Base-by-base conservation (phyloP, 768 basidiomycete species). In the Phanerochaete carnosa region DNA sequence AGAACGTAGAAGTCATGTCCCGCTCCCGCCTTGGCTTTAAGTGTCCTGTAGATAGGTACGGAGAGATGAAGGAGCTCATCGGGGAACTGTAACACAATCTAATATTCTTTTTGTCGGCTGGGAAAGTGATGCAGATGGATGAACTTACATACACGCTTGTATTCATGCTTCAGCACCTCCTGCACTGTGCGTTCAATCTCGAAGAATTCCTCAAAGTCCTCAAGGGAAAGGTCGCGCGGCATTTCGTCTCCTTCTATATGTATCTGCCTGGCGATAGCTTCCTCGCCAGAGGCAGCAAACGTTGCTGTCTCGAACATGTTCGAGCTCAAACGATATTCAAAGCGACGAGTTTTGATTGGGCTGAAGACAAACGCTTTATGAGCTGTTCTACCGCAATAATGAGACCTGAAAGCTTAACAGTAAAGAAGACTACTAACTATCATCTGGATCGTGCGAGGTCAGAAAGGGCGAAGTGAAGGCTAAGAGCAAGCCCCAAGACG, bases 1-100 rank as follows among this genome's bases (percentile, higher is more conserved):
- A 98, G 80, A 4, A 97, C 89, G 71, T 94, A 96, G 25, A 93
- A 76, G 66, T 95, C 89, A 54, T 76, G 77, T 22, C 51, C 71
- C 1, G 72, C 73, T 19, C 79, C 76, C 25, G 86, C 70, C 57
- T 68, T 73, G 1, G 69, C 69, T 68, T 88, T 90, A 35, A 99
- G 79, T 3, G 75, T 70, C 39, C 83, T 80, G 70, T 87, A 95
- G 28, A 98, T 87, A 2, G 87, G 86, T 16, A 98, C 95, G 0
- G 94, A 94, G 65, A 91, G 87, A 30, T 84, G 84, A 13, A 99
- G 75, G 23, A 98, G 83, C 70, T 96, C 92, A 71, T 99, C 97
- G 0, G 97, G 96, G 66, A 98, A 98, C 73, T 98, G 97, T 12
- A 99, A 81, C 0, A 93, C 93, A 53, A 95, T 83, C 89, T 26